Conservation (phyloP, 257 asterid genomes). For the Solanum dulcamara region DNA sequence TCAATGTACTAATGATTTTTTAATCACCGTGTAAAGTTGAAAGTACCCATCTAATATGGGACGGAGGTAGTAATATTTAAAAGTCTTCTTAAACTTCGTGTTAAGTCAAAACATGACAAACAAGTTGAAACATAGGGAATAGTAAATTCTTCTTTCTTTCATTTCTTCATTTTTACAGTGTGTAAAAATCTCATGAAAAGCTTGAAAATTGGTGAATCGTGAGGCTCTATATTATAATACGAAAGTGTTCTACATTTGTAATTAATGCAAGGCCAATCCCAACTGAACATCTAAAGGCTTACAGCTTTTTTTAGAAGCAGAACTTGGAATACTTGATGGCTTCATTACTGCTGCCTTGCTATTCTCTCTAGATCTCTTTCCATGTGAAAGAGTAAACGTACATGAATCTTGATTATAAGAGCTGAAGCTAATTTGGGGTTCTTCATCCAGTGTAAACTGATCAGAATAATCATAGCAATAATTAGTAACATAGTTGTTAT, state of each 20-base stretch:
- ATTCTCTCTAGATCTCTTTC: conserved; percentile 10
- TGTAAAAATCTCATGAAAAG: background rate
- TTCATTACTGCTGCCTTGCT: background rate
- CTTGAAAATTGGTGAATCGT: background rate
- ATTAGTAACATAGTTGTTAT: background rate
- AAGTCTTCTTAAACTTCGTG: background rate
- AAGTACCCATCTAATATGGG: no score
- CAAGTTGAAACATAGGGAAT: background rate
- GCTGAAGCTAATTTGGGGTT: conserved; percentile 50
- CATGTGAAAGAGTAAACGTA: conserved; percentile 31
- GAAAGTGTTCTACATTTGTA: conserved; percentile 6
- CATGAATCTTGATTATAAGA: conserved; percentile 10
- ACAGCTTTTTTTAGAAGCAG: conserved; percentile 25
- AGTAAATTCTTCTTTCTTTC: background rate
- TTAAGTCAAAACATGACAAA: background rate
- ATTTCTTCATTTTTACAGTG: background rate
- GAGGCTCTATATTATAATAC: background rate
- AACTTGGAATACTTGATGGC: conserved; percentile 8
- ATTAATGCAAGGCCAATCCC: conserved; percentile 46
- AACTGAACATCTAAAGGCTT: conserved; percentile 54
- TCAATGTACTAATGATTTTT: no score
- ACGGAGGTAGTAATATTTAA: no score
- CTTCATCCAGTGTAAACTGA: conserved; percentile 22
- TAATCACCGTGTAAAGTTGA: no score
- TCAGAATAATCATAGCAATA: conserved; percentile 1